Conservation (phyloP, 345 rosid genomes). For the Leavenworthia alabamica region DNA sequence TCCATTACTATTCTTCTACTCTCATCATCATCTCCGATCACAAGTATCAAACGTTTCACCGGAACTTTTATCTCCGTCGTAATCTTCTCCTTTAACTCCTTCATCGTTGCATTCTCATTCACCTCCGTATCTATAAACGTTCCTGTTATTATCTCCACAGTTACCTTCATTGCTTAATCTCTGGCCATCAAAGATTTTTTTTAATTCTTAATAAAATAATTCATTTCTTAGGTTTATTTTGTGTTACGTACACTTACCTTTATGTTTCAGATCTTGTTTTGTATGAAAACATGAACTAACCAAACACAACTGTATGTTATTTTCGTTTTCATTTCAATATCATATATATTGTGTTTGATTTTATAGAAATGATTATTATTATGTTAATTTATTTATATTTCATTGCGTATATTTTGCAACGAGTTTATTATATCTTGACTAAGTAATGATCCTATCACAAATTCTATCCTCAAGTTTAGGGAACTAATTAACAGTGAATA, state of each 20-base stretch:
- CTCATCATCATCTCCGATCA: conserved; percentile 27
- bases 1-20: conserved; percentile 11
- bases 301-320: conserved; percentile 17
- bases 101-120: conserved; percentile 42
- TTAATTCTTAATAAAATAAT: neutral
- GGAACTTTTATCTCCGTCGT: conserved; percentile 40
- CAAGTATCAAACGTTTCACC: conserved; percentile 44
- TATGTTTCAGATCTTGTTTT: neutral
- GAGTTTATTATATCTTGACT: neutral
- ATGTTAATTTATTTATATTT: neutral
- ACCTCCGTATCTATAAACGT: conserved; percentile 42
- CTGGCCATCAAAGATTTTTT: conserved; percentile 6
- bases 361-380: conserved; percentile 12
- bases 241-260: neutral
- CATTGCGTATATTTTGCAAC: conserved; percentile 8
- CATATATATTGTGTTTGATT: neutral
- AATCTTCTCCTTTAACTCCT: conserved; percentile 53
- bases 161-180: conserved; percentile 46
- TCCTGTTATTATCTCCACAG: conserved; percentile 69
- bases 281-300: conserved; percentile 23
- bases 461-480: conserved; percentile 22
- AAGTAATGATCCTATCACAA: neutral
- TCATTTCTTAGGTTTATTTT: neutral
- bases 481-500: neutral
- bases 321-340: conserved; percentile 11